Conservation (phyloP, 345 rosid genomes). For the Zanthoxylum bungeanum region DNA sequence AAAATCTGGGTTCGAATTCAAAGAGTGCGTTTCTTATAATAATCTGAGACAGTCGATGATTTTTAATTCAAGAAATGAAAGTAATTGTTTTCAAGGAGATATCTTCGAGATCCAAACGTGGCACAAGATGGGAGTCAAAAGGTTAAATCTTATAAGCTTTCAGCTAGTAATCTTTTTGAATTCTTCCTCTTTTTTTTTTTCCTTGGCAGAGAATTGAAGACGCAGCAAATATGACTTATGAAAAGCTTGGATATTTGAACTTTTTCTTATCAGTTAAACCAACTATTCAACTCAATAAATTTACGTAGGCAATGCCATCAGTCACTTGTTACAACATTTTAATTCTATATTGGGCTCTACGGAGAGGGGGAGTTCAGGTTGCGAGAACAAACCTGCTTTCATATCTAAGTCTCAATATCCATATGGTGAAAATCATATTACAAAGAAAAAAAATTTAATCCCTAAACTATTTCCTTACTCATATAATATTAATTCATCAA, state of each 20-base stretch:
- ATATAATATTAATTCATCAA: neutral
- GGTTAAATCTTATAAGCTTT: neutral
- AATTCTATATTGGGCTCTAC: neutral
- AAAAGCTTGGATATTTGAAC: neutral
- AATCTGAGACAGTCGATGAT: slow-evolving; percentile 60
- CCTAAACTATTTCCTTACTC: neutral
- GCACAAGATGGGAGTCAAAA: neutral
- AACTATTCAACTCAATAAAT: neutral
- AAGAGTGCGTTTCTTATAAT: too few species aligned
- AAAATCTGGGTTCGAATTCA: too few species aligned
- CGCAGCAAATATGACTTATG: neutral
- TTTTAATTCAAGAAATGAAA: slow-evolving; percentile 86
- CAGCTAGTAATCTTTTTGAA: neutral
- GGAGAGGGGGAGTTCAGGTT: neutral
- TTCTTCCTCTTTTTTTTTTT: too few species aligned
- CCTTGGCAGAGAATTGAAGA: neutral
- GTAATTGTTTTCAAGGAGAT: slow-evolving; percentile 88
- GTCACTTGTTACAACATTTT: neutral
- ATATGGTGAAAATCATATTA: neutral
- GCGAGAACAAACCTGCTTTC: neutral
- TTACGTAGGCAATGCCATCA: neutral
- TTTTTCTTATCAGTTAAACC: neutral
- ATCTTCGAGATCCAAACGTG: slow-evolving; percentile 79
- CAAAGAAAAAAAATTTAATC: neutral
- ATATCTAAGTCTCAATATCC: neutral